Conservation (phyloP, 1,139 yeast species). For the Geotrichum citri-aurantii region DNA sequence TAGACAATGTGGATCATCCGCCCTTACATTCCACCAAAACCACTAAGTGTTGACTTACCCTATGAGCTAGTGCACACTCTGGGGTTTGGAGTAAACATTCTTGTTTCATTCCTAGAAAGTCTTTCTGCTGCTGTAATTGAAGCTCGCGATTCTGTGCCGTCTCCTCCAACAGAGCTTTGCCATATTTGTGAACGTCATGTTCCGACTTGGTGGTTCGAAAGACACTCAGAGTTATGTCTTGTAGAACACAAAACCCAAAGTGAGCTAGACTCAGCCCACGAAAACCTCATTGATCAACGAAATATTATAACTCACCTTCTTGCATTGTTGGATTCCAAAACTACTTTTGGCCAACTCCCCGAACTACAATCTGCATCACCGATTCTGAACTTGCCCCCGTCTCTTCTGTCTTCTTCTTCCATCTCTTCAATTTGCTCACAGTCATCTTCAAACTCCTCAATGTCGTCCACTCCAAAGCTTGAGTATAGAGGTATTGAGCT, state of each 20-base stretch:
- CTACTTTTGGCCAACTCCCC: not conserved
- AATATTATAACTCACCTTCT: constrained; percentile 41
- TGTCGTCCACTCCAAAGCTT: constrained; percentile 18
- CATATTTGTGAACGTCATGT: constrained; percentile 84
- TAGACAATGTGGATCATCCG: constrained; percentile 86
- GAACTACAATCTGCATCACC: not conserved
- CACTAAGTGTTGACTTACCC: constrained; percentile 63
- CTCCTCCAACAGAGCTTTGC: constrained; percentile 75
- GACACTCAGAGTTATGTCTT: constrained; percentile 82
- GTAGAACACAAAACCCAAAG: constrained; percentile 81
- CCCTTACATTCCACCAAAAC: constrained; percentile 59
- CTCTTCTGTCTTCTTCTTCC: constrained; percentile 10
- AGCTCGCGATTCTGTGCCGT: constrained; percentile 61
- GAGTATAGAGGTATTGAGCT: constrained; percentile 62
- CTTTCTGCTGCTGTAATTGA: constrained; percentile 59
- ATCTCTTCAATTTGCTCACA: constrained; percentile 12
- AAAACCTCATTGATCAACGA: constrained; percentile 66
- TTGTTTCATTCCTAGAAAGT: constrained; percentile 64
- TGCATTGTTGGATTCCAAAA: constrained; percentile 13
- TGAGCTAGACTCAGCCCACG: constrained; percentile 73
- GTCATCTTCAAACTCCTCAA: constrained; percentile 10
- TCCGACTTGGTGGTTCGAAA: constrained; percentile 97
- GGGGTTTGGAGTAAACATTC: constrained; percentile 85
- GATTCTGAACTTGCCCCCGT: not conserved
- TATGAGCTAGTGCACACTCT: constrained; percentile 58